Base-by-base conservation (phyloP, 306 rosid species). In the Carpinus viminea region DNA sequence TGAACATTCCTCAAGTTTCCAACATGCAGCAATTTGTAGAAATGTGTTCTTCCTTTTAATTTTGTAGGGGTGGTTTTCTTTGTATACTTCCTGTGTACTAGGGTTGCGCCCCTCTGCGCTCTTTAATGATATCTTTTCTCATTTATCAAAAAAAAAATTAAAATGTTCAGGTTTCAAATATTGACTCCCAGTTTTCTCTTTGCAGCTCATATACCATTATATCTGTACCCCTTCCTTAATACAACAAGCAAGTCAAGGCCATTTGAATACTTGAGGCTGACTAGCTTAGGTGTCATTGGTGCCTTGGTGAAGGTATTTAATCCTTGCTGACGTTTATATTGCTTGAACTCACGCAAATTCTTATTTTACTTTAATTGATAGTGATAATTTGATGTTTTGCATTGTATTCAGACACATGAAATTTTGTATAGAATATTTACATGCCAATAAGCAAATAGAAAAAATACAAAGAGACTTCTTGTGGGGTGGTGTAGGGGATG, bases 241-340 rank as follows among this genome's bases (percentile, higher is more conserved):
- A 89, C 97, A 47, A 90, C 94, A 51, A 84, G 89, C 87, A 89
- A 85, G 90, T 87, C 92, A 48, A 80, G 89, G 78, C 96, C 92
- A 6, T 93, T 89, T 51, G 98, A 93, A 84, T 85, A 84, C 86
- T 84, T 93, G 88, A 90, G 98, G 81, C 90, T 93, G 46, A 89
- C 96, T 65, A 90, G 94, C 85, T 88, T 93, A 65, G 98, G 98
- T 76, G 96, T 93, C 80, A 90, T 93, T 74, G 96, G 92, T 68
- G 98, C 98, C 47, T 70, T 91, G 77, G 98, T 89, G 88, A 91
- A 93, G 97, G 98, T 93, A 86, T 47, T 74, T 51, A 72, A 18
- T 70, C 48, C 73, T 74, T 73, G 64, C 70, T 75, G 69, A 47
- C n/a, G 17, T 62, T 77, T 53, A 70, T 36, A 65, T 74, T 75